Evolutionary conservation across 495 filamentous ascomycete species (phyloP).

Genomic region (Penicillium bialowiezense): DNA sequence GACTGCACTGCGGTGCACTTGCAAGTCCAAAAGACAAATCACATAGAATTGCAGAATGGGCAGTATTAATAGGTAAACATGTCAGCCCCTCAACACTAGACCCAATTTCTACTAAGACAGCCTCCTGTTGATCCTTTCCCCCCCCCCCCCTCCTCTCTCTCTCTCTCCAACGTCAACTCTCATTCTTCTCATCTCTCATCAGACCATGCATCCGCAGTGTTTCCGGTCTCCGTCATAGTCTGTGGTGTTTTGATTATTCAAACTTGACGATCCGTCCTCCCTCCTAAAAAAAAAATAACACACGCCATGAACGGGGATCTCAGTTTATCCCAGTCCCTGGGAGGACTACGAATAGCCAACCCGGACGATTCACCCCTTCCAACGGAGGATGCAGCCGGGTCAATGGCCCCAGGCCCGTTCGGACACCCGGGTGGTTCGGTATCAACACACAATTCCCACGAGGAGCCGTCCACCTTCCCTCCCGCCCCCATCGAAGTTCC

Average conservation of each 20-base stretch:
- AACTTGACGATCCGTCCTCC: slow-evolving; percentile 8
- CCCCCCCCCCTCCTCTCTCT: slow-evolving; percentile 14
- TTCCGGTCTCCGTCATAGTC: slow-evolving; percentile 39
- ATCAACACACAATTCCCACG: slow-evolving; percentile 25
- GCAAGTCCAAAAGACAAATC: slow-evolving; percentile 1
- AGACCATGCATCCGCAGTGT: slow-evolving; percentile 37
- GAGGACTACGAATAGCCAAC: slow-evolving; percentile 95
- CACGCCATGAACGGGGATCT: slow-evolving; percentile 82
- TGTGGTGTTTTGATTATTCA: slow-evolving; percentile 1
- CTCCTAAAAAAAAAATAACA: slow-evolving; percentile 7
- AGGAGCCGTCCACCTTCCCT: slow-evolving; percentile 17
- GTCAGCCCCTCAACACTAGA: slow-evolving; percentile 24
- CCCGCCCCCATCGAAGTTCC: slow-evolving; percentile 21
- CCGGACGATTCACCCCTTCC: slow-evolving; percentile 77
- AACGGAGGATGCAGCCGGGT: slow-evolving; percentile 43
- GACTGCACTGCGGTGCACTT: background rate
- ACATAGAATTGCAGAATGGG: too few relatives aligned
- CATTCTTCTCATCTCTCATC: slow-evolving; percentile 19
- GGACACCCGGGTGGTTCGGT: slow-evolving; percentile 25
- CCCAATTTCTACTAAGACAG: slow-evolving; percentile 24
- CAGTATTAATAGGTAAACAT: slow-evolving; percentile 2
- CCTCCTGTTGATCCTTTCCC: slow-evolving; percentile 27
- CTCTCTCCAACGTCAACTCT: slow-evolving; percentile 3
- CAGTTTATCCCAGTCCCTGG: slow-evolving; percentile 87
- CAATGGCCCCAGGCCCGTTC: slow-evolving; percentile 22